Evolutionary conservation across 1,284 basidiomycete species (phyloP), one percentile per base, ranked within the genome.

Genomic region (Spongispora temasekensis): DNA sequence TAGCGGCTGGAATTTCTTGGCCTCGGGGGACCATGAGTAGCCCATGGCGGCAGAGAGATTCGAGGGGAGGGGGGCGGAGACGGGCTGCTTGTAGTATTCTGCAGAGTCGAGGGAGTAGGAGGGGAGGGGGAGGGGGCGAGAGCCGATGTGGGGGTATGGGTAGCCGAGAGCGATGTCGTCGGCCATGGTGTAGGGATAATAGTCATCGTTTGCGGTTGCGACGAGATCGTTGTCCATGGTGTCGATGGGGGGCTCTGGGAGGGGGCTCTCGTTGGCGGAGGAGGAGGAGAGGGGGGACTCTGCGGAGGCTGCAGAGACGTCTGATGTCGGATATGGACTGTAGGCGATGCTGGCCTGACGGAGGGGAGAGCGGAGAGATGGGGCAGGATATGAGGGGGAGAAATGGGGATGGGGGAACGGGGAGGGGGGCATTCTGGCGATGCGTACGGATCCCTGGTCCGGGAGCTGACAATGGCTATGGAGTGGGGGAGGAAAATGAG

Each of bases 1-100:
- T 65, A 74, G 64, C 74, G 72, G 72, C 63, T 75, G 75, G 55
- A 75, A 73, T 68, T 76, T 75, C 67, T 76, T 73, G 1, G 64
- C 55, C 37, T 74, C 68, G 0, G 69, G 70, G 4, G 75, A 73
- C 73, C 71, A 73, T 0, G 71, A 59, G 34, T 75, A 75, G 5
- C 65, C 64, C 72, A 76, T 75, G 2, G 72, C 70, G 52, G 70
- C 31, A 2, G 75, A 76, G 55, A 75, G 58, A 57, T 76, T 65
- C 54, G 75, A 44, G 31, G 75, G 74, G 0, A 73, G 56, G 13
- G 74, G 72, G 15, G 75, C 73, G 0, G 75, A 63, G 2, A 75
- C 71, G 3, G 75, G 74, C 56, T 76, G 72, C 50, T 76, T 75
- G 65, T 75, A 73, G 15, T 65, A 60, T 9, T 75, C 72, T 35